Evolutionary conservation across 2,329 filamentous ascomycete species (phyloP).

Genomic region (Pseudogymnoascus sp.): DNA sequence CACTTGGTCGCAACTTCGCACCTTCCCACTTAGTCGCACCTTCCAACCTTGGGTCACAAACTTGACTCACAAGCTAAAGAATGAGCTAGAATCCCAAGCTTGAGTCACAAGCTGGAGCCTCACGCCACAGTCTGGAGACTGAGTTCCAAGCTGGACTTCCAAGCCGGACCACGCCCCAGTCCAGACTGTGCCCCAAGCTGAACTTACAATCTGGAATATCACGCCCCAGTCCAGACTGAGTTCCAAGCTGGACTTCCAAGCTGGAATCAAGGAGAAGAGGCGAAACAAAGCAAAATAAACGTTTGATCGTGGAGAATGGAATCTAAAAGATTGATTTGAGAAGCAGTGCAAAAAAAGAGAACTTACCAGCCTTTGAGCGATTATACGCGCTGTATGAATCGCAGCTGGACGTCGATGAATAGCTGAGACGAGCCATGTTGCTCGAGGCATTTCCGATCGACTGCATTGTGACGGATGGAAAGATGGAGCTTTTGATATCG

Average conservation of each 20-base stretch:
- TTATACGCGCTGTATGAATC: conserved; percentile 3
- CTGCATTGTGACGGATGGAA: conserved; percentile 12
- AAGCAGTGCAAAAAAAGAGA: background rate
- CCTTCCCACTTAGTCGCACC: background rate
- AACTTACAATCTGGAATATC: background rate
- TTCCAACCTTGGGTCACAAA: background rate
- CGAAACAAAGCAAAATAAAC: background rate
- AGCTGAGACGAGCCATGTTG: conserved; percentile 12
- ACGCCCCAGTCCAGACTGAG: background rate
- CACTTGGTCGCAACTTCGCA: background rate
- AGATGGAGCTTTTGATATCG: background rate
- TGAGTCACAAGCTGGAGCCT: background rate
- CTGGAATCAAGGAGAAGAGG: background rate
- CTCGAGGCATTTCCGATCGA: conserved; percentile 11
- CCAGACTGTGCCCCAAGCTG: background rate
- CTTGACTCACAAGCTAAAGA: background rate
- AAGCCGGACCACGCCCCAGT: background rate
- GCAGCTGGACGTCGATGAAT: background rate
- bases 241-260: background rate
- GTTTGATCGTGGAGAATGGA: background rate
- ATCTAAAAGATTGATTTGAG: background rate
- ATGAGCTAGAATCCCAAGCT: too few relatives aligned
- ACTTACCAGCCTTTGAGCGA: conserved; percentile 6
- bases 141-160: background rate
- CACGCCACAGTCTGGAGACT: too few relatives aligned